phyloP scores from a whole-genome alignment of 306 rosid species.

The Trifolium dubium region DNA sequence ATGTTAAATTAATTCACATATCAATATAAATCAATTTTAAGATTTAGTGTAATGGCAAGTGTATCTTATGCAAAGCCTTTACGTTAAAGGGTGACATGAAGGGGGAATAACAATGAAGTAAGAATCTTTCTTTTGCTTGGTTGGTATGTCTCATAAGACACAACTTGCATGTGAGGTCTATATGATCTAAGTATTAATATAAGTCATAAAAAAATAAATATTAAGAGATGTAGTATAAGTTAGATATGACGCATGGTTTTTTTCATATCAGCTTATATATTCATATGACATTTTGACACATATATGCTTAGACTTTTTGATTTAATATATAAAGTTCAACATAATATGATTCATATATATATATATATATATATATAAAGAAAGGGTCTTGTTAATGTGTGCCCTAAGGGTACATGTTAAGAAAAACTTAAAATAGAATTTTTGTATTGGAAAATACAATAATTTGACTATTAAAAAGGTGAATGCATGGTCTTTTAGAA shows the following conservation, averaged over 20 bases:
- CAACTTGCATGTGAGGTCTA: slow-evolving; percentile 48
- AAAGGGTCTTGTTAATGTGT: too few species aligned
- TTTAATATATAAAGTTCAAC: not conserved
- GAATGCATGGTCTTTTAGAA: too few species aligned
- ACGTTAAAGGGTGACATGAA: slow-evolving; percentile 5
- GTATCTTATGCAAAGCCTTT: not conserved
- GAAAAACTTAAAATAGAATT: too few species aligned
- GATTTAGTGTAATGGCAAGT: slow-evolving; percentile 25
- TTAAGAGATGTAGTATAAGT: slow-evolving; percentile 27
- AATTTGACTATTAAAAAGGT: too few species aligned
- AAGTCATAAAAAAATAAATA: not conserved
- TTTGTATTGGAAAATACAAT: too few species aligned
- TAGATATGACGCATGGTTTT: slow-evolving; percentile 32
- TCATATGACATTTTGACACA: slow-evolving; percentile 29
- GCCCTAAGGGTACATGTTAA: too few species aligned
- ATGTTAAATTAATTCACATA: slow-evolving; percentile 22
- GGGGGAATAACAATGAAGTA: slow-evolving; percentile 13
- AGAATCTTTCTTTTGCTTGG: slow-evolving; percentile 47
- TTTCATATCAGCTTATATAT: slow-evolving; percentile 1
- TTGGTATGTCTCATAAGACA: slow-evolving; percentile 18
- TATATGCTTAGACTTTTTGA: slow-evolving; percentile 22
- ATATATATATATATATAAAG: too few species aligned
- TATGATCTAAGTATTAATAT: slow-evolving; percentile 16
- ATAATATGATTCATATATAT: not conserved
- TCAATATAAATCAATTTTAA: not conserved